Evolutionary conservation across 2,329 filamentous ascomycete genomes (phyloP), one percentile per base, ranked within the genome.

Genomic region (Aspergillus proliferans): DNA sequence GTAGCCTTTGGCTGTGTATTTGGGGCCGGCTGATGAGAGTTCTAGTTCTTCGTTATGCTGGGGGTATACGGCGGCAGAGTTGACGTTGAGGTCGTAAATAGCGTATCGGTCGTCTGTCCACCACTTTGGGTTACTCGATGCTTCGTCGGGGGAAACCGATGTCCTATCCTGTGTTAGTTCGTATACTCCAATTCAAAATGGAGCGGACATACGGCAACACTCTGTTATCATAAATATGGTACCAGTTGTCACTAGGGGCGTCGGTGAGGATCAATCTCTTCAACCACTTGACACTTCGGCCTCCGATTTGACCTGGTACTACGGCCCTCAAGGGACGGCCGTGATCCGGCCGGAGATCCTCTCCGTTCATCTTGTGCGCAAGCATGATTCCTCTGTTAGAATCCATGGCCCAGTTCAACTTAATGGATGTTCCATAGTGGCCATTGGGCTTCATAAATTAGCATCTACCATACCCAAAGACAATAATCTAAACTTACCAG

Each of bases 51-150:
- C 88, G 42, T 89, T 79, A 55, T 96, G 90, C 7, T 84, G 83
- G 1, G 91, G 91, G 62, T 84, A 88, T 36, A 82, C 88, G 38
- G 84, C 85, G 5, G 86, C 89, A 15, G 88, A 92, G 60, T 96
- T 96, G 14, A 86, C 84, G 58, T 87, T 94, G 7, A 96, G 78
- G 58, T 95, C 91, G 65, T 95, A 95, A 52, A 96, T 95, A 18
- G 89, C 89, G 62, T 95, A 95, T 52, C 88, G 80, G 55, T 95
- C 90, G 64, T 96, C 91, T 59, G 76, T 85, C 91, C 91, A 96
- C 73, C 84, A 88, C 19, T 85, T 80, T 0, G 83, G 81, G 47
- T 90, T 76, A 53, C 86, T 81, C 2, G 84, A 84, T 50, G 87
- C 85, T 63, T 86, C 84, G 57, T 95, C 89, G 0, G 91, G 89